Conservation (phyloP, 306 rosid species). For the Malus orientalis region DNA sequence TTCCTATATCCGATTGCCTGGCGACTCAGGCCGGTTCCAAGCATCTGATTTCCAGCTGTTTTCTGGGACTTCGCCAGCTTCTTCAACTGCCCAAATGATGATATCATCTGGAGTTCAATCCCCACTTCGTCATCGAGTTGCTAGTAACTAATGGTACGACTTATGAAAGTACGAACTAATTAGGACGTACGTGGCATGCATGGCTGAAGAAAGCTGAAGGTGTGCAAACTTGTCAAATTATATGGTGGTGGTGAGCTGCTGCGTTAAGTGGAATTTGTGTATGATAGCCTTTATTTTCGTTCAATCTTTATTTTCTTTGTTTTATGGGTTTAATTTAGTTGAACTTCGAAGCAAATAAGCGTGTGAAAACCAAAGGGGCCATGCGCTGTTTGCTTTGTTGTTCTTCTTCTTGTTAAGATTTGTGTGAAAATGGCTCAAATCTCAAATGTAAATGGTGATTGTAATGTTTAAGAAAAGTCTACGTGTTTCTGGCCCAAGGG, state of each 20-base stretch:
- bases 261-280: not conserved
- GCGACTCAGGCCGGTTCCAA: slow-evolving; percentile 30
- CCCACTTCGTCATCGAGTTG: slow-evolving; percentile 44
- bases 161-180: not conserved
- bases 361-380: slow-evolving; percentile 31
- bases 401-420: not conserved
- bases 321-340: slow-evolving; percentile 7
- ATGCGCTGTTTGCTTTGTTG: slow-evolving; percentile 14
- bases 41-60: slow-evolving; percentile 26
- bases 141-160: slow-evolving; percentile 7
- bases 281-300: not conserved
- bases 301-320: not conserved
- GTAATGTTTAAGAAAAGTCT: slow-evolving; percentile 14
- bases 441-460: slow-evolving; percentile 31
- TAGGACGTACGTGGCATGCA: not conserved
- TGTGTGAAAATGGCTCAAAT: slow-evolving; percentile 6
- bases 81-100: slow-evolving; percentile 36
- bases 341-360: slow-evolving; percentile 20
- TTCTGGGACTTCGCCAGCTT: slow-evolving; percentile 31
- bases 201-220: slow-evolving; percentile 27
- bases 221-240: not conserved
- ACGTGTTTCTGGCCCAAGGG: not conserved
- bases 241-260: not conserved
- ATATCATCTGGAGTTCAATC: slow-evolving; percentile 53
- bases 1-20: slow-evolving; percentile 32